Evolutionary conservation across 768 basidiomycete species (phyloP).

Genomic region (Mycena latifolia): DNA sequence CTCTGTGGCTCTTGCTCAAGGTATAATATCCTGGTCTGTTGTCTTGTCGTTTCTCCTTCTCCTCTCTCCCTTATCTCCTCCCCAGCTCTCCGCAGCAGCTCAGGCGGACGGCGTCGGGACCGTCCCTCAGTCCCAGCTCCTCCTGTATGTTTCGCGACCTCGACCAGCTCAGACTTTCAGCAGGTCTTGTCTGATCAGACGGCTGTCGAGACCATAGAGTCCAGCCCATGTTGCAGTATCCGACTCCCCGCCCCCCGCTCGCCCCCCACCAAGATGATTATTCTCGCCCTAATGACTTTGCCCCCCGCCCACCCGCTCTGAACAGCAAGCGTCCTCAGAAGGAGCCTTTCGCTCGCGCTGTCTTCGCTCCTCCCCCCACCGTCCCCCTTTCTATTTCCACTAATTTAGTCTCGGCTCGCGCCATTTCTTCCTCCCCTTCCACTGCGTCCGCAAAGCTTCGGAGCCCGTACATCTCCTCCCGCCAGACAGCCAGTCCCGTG

Average conservation of each 20-base stretch:
- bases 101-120: conserved; percentile 45
- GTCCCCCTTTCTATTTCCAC: conserved; percentile 42
- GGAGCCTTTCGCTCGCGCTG: conserved; percentile 48
- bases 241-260: conserved; percentile 56
- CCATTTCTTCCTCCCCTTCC: conserved; percentile 39
- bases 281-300: conserved; percentile 57
- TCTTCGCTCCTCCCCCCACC: conserved; percentile 37
- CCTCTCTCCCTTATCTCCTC: conserved; percentile 38
- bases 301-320: conserved; percentile 34
- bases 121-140: conserved; percentile 40
- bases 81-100: conserved; percentile 33
- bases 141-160: conserved; percentile 57
- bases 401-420: conserved; percentile 39
- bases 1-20: conserved; percentile 19
- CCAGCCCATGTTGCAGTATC: conserved; percentile 72
- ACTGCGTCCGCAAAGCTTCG: conserved; percentile 49
- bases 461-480: conserved; percentile 54
- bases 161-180: conserved; percentile 63
- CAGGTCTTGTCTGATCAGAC: conserved; percentile 71
- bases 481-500: conserved; percentile 45
- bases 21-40: conserved; percentile 34
- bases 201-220: conserved; percentile 26
- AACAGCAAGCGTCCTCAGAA: conserved; percentile 53
- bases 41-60: conserved; percentile 43
- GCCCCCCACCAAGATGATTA: conserved; percentile 53